Evolutionary conservation across 2,329 filamentous ascomycete species (phyloP).

Genomic region (Periconia digitata): DNA sequence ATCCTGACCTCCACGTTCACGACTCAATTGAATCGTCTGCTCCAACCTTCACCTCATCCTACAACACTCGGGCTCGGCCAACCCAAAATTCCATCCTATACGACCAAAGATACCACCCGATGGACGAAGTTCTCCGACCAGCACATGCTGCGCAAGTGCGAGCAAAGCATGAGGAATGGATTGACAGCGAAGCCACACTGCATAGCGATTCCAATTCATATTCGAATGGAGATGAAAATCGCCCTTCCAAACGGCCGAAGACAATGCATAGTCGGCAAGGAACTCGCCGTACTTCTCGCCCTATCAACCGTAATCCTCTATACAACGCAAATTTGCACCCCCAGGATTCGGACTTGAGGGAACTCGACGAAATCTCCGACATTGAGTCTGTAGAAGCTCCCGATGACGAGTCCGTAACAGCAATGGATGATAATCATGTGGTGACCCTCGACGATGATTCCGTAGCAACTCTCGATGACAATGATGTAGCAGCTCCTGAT

Average conservation of each 20-base stretch:
- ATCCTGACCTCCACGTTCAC: conserved; percentile 3
- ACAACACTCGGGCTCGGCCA: conserved; percentile 13
- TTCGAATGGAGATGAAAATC: conserved; percentile 6
- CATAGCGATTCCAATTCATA: conserved; percentile 6
- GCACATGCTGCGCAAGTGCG: conserved; percentile 30
- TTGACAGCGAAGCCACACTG: background rate
- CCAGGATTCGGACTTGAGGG: conserved; percentile 19
- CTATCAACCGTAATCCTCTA: conserved; percentile 14
- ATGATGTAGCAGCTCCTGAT: no score
- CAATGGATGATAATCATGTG: no score
- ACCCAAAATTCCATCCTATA: conserved; percentile 22
- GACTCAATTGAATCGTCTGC: background rate
- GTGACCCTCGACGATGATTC: no score
- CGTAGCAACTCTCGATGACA: no score
- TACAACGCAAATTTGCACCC: conserved; percentile 34
- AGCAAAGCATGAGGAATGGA: conserved; percentile 19
- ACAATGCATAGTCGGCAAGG: conserved; percentile 12
- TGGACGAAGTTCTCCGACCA: conserved; percentile 34
- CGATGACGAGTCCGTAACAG: no score
- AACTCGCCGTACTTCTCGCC: conserved; percentile 29
- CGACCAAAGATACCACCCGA: conserved; percentile 37
- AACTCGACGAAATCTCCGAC: background rate
- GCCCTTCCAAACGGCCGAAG: conserved; percentile 8
- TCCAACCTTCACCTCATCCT: conserved; percentile 10
- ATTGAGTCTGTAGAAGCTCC: no score